phyloP scores from a whole-genome alignment of 768 basidiomycete species.

The Naganishia vishniacii region DNA sequence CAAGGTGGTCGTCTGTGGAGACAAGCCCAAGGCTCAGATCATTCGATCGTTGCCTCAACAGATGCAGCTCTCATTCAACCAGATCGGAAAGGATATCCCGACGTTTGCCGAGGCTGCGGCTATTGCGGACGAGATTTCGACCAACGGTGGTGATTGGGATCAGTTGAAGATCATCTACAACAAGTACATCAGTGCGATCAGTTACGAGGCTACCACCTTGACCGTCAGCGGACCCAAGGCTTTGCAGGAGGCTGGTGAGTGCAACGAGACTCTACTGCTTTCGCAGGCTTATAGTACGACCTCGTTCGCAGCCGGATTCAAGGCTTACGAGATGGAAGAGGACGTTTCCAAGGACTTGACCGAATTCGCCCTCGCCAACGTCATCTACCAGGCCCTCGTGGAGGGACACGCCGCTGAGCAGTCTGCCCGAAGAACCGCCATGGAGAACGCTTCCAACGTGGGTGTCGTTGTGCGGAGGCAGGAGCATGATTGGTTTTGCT shows the following conservation, averaged over 20 bases:
- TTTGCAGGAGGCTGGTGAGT: constrained; percentile 68
- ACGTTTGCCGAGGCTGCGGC: constrained; percentile 93
- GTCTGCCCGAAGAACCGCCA: constrained; percentile 76
- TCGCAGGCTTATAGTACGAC: not conserved
- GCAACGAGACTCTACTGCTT: not conserved
- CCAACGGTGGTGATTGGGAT: constrained; percentile 79
- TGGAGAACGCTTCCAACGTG: constrained; percentile 95
- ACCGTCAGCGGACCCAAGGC: constrained; percentile 76
- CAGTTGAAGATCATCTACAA: constrained; percentile 53
- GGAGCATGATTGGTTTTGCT: not conserved
- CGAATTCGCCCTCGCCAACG: constrained; percentile 94
- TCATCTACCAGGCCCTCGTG: constrained; percentile 85
- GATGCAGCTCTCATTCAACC: constrained; percentile 84
- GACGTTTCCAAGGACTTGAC: constrained; percentile 87
- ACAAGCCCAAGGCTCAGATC: constrained; percentile 95
- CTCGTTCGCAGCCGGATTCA: constrained; percentile 84
- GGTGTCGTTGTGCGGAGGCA: not conserved
- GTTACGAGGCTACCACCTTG: constrained; percentile 72
- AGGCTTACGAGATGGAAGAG: constrained; percentile 95
- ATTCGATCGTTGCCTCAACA: constrained; percentile 61
- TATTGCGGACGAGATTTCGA: constrained; percentile 85
- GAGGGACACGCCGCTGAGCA: constrained; percentile 93
- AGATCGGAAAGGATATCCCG: constrained; percentile 94
- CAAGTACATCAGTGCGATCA: constrained; percentile 60
- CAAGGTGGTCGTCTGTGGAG: constrained; percentile 80